These are phyloP conservation scores for Xerophyta viscosa DNA, from an alignment of 106 monocot species.

Conservation along the genomic window DNA sequence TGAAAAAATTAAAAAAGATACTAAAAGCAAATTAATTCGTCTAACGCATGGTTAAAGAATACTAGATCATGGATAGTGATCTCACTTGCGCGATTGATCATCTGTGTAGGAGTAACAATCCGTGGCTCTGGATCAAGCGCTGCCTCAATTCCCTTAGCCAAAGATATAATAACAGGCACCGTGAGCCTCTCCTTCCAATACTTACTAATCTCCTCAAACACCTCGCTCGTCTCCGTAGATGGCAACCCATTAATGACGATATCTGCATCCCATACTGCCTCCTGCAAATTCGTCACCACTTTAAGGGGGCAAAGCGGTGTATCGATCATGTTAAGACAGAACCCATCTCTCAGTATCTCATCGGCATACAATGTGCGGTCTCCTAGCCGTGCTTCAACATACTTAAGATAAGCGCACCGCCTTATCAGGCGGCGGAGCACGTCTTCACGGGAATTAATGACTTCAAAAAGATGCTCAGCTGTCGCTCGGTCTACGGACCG, in stretches of 20 bases:
- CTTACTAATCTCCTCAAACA: conserved; percentile 71
- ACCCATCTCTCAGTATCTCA: conserved; percentile 85
- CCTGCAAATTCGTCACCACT: conserved; percentile 88
- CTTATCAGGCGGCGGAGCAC: conserved; percentile 56
- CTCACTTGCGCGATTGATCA: conserved; percentile 87
- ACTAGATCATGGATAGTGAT: too few species aligned
- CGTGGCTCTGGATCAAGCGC: conserved; percentile 58
- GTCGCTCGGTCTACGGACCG: conserved; percentile 61
- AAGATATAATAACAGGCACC: conserved; percentile 58
- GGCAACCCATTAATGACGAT: conserved; percentile 86
- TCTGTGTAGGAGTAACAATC: conserved; percentile 87
- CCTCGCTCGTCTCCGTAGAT: conserved; percentile 72
- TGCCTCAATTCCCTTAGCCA: conserved; percentile 88
- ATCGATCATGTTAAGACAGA: conserved; percentile 92
- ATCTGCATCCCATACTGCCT: conserved; percentile 96
- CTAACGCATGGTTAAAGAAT: too few species aligned
- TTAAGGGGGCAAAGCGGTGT: conserved; percentile 85
- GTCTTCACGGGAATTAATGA: conserved; percentile 87
- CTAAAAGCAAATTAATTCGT: too few species aligned
- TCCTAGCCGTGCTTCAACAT: conserved; percentile 75
- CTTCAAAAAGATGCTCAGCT: conserved; percentile 79
- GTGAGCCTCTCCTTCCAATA: conserved; percentile 88
- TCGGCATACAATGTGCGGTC: conserved; percentile 69
- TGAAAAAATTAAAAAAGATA: too few species aligned
- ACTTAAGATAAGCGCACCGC: conserved; percentile 79